These are phyloP conservation scores for Scedosporium apiospermum DNA, from an alignment of 2,329 filamentous ascomycete genomes.

Conservation along the genomic window DNA sequence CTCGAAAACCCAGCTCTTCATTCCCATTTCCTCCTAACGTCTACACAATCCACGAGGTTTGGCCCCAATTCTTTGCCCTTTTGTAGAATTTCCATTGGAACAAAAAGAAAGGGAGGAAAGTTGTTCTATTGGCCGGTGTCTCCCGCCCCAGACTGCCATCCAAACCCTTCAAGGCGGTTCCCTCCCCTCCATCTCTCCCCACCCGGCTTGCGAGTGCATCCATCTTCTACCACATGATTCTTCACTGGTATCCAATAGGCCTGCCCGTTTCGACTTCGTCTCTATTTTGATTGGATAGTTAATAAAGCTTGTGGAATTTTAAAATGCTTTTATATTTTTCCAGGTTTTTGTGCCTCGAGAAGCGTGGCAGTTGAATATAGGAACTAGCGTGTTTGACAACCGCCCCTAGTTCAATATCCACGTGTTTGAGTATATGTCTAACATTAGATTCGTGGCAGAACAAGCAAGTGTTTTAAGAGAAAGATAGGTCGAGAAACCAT, in stretches of 20 bases:
- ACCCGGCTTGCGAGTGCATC: not conserved
- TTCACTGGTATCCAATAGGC: not conserved
- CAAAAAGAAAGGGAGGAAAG: not conserved
- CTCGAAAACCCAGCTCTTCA: too few relatives aligned
- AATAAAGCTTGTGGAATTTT: not conserved
- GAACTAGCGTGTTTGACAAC: too few relatives aligned
- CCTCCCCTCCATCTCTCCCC: not conserved
- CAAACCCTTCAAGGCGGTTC: not conserved
- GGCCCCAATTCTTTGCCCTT: not conserved
- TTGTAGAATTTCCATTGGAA: not conserved
- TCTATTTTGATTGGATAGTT: not conserved
- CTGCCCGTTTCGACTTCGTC: not conserved
- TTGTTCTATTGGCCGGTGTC: not conserved
- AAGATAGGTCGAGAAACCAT: too few relatives aligned
- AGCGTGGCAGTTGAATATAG: too few relatives aligned
- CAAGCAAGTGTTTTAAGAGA: too few relatives aligned
- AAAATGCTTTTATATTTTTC: not conserved
- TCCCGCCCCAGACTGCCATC: not conserved
- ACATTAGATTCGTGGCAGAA: too few relatives aligned
- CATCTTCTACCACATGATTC: constrained; percentile 2
- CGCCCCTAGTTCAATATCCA: too few relatives aligned
- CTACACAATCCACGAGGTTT: not conserved
- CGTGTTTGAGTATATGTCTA: too few relatives aligned
- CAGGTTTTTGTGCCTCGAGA: not conserved
- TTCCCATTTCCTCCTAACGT: too few relatives aligned